Evolutionary conservation across 345 rosid species (phyloP).

Genomic region (Clarkia xantiana): DNA sequence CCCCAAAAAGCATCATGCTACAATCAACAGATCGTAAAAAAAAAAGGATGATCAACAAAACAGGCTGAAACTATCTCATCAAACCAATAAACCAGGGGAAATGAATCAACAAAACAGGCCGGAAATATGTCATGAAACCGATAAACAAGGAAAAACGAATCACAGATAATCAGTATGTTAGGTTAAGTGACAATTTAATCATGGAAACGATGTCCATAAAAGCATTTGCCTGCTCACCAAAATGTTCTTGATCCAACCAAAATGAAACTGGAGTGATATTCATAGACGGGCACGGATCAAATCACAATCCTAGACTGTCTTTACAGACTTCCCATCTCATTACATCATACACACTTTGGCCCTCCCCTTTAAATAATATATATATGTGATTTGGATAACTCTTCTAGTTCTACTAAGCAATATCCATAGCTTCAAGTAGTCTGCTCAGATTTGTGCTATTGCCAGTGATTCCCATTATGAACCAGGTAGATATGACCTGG

Average conservation of each 20-base stretch:
- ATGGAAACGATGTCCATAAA: background rate
- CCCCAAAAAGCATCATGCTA: too few species aligned
- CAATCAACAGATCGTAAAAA: too few species aligned
- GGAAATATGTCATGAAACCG: background rate
- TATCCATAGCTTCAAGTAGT: background rate
- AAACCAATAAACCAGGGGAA: background rate
- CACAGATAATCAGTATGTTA: background rate
- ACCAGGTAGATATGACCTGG: slow-evolving; percentile 35
- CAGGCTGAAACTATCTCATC: too few species aligned
- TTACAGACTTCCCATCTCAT: slow-evolving; percentile 28
- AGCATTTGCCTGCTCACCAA: slow-evolving; percentile 24
- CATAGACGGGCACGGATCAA: slow-evolving; percentile 38
- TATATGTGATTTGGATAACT: background rate
- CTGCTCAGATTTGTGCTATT: slow-evolving; percentile 19
- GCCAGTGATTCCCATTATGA: slow-evolving; percentile 54
- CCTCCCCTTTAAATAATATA: background rate
- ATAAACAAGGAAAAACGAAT: background rate
- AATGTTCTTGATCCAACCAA: slow-evolving; percentile 16
- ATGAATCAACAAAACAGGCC: background rate
- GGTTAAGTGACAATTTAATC: too few species aligned
- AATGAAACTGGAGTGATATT: slow-evolving; percentile 32
- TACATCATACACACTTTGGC: slow-evolving; percentile 17
- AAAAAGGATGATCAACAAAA: too few species aligned
- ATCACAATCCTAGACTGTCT: slow-evolving; percentile 23
- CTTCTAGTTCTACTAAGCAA: background rate